These are phyloP conservation scores for Rhododendron simsii DNA, from an alignment of 148 eudicot genomes.

Conservation along the genomic window DNA sequence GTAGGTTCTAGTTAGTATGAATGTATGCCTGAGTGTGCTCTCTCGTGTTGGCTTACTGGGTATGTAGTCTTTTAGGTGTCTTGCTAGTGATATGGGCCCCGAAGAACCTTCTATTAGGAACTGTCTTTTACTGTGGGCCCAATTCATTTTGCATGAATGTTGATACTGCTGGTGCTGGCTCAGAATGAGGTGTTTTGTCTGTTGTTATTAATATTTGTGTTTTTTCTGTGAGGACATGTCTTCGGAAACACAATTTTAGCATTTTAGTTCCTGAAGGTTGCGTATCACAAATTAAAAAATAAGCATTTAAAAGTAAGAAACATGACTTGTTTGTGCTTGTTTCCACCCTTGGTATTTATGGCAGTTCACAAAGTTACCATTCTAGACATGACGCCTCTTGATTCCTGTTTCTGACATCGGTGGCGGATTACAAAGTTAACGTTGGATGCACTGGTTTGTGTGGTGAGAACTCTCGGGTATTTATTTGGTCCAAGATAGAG, in stretches of 20 bases:
- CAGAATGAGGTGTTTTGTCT: background rate
- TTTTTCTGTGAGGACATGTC: background rate
- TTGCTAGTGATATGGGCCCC: background rate
- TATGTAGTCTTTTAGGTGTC: background rate
- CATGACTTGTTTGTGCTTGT: background rate
- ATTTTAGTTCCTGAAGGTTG: background rate
- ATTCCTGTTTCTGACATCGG: background rate
- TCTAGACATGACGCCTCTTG: background rate
- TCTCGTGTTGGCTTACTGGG: background rate
- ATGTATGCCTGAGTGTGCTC: background rate
- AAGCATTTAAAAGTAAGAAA: background rate
- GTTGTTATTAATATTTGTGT: background rate
- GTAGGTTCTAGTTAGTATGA: background rate
- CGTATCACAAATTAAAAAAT: background rate
- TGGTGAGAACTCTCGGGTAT: background rate
- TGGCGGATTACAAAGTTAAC: background rate
- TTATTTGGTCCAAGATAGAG: background rate
- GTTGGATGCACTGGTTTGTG: background rate
- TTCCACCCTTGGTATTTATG: background rate
- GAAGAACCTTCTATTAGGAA: background rate
- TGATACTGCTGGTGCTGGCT: background rate
- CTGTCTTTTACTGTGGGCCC: conserved; percentile 2
- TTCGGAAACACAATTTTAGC: background rate
- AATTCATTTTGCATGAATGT: background rate
- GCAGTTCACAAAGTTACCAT: background rate